Percentiles rank a stretch among this genome's conserved stretches.
phyloP scores from a whole-genome alignment of 2,329 filamentous ascomycete genomes.

The Monosporascus sp. region DNA sequence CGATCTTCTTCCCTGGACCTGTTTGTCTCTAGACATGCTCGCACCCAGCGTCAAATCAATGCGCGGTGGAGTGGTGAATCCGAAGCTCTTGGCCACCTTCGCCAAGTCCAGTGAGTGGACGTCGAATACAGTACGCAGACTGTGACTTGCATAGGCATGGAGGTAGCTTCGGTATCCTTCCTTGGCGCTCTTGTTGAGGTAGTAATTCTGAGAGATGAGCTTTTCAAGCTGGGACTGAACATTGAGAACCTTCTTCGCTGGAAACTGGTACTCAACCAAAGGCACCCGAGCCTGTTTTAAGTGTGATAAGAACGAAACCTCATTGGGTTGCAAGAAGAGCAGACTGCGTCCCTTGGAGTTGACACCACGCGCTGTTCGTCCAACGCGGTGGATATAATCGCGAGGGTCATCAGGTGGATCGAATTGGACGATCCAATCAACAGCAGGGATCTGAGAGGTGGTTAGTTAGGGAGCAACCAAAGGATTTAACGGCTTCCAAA shows the following conservation, averaged over 20 bases:
- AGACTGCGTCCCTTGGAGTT: constrained; percentile 81
- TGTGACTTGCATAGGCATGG: constrained; percentile 89
- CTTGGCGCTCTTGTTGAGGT: constrained; percentile 81
- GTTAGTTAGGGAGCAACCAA: not conserved
- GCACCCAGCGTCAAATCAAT: constrained; percentile 75
- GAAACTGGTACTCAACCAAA: constrained; percentile 94
- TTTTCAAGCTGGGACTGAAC: constrained; percentile 90
- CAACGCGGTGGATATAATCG: constrained; percentile 93
- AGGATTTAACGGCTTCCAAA: constrained; percentile 6
- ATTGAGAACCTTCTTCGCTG: constrained; percentile 83
- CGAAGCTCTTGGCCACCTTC: constrained; percentile 81
- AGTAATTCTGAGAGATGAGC: constrained; percentile 92
- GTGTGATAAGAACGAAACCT: constrained; percentile 87
- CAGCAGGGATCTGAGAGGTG: constrained; percentile 66
- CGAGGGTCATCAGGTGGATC: constrained; percentile 87
- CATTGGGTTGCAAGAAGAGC: constrained; percentile 87
- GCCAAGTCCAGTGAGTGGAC: constrained; percentile 75
- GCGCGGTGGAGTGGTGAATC: constrained; percentile 69
- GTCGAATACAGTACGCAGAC: constrained; percentile 76
- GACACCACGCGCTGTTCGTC: constrained; percentile 82
- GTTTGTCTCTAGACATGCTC: constrained; percentile 70
- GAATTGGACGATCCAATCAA: constrained; percentile 96
- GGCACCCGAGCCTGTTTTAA: constrained; percentile 89
- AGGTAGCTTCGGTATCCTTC: constrained; percentile 84
- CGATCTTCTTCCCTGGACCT: constrained; percentile 55